Evolutionary conservation across 176 grass and related monocot species (phyloP).

Genomic region (Oryza nivara): DNA sequence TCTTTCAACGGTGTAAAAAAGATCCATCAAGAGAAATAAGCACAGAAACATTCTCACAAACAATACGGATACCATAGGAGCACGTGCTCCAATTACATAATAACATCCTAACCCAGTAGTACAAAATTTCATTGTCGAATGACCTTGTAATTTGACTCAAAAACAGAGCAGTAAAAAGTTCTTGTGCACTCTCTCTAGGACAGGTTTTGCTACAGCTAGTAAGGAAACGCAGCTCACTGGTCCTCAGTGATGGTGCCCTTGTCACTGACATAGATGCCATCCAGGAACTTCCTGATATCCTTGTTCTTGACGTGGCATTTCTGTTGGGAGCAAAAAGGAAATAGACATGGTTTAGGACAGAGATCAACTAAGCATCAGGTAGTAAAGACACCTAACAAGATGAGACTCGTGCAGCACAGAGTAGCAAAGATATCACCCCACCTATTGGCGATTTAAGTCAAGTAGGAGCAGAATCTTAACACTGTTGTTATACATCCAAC

Average conservation of each 20-base stretch:
- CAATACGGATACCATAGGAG: constrained; percentile 24
- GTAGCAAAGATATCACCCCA: background rate
- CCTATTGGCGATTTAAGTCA: background rate
- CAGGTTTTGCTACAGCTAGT: constrained; percentile 17
- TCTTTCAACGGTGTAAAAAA: background rate
- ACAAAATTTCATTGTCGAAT: constrained; percentile 38
- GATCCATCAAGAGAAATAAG: background rate
- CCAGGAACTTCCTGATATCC: constrained; percentile 81
- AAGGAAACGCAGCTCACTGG: constrained; percentile 44
- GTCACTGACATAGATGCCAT: constrained; percentile 80
- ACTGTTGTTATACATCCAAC: background rate
- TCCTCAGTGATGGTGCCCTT: constrained; percentile 58
- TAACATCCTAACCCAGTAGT: constrained; percentile 33
- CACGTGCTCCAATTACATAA: constrained; percentile 27
- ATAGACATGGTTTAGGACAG: background rate
- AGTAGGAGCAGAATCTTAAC: background rate
- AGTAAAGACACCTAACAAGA: background rate
- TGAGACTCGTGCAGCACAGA: background rate
- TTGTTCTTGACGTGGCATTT: constrained; percentile 92
- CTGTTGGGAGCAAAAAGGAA: constrained; percentile 34
- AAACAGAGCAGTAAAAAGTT: constrained; percentile 24
- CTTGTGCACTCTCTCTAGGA: constrained; percentile 4
- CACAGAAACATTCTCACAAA: background rate
- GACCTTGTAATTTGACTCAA: constrained; percentile 12
- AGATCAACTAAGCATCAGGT: background rate